Evolutionary conservation across 129 eudicot species (phyloP).

Genomic region (Artemisia tridentata): DNA sequence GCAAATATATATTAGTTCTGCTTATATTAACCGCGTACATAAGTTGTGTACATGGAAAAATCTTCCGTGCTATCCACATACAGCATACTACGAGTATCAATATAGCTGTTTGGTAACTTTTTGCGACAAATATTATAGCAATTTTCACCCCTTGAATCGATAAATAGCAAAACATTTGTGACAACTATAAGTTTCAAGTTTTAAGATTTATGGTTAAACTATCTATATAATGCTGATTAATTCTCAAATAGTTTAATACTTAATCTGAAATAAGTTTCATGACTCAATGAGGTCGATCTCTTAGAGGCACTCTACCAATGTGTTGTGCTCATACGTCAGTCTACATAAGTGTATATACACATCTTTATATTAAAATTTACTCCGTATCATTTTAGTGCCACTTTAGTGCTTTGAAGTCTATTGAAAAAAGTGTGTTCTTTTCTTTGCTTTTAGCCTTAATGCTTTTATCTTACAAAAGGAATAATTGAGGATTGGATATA

Average conservation of each 20-base stretch:
- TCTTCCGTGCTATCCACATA: too few relatives aligned
- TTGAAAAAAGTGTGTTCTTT: slow-evolving; percentile 26
- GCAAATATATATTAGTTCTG: too few relatives aligned
- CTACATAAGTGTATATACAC: neutral
- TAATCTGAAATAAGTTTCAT: neutral
- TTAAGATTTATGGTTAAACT: neutral
- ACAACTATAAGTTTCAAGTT: too few relatives aligned
- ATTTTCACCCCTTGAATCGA: too few relatives aligned
- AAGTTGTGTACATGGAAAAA: too few relatives aligned
- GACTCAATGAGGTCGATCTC: neutral
- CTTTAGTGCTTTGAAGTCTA: slow-evolving; percentile 22
- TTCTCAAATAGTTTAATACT: neutral
- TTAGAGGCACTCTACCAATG: neutral
- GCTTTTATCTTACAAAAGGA: slow-evolving; percentile 39
- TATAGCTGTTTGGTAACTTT: too few relatives aligned
- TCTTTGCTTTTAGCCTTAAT: slow-evolving; percentile 31
- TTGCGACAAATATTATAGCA: too few relatives aligned
- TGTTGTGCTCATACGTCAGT: neutral
- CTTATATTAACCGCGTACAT: too few relatives aligned
- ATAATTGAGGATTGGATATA: slow-evolving; percentile 42
- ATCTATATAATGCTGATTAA: neutral
- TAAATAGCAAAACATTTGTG: too few relatives aligned
- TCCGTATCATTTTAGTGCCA: neutral
- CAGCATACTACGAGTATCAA: too few relatives aligned
- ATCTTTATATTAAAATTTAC: neutral